Percentiles rank a stretch among this genome's conserved stretches.
phyloP scores from a whole-genome alignment of 768 basidiomycete genomes.

The Boletus rubropictus region DNA sequence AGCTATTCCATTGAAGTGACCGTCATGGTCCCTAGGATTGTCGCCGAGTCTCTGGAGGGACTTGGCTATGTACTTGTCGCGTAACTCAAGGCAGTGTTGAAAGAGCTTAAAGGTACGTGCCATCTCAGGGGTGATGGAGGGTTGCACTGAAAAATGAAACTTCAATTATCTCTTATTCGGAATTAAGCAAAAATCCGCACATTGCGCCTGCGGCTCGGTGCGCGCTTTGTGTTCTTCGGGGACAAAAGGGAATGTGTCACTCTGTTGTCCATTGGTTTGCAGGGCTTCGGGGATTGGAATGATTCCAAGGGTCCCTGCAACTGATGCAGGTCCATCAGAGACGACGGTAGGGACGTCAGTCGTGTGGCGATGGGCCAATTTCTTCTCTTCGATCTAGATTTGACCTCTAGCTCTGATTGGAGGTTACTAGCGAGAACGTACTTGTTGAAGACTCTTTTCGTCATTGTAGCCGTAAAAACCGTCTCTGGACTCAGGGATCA shows the following conservation, averaged over 20 bases:
- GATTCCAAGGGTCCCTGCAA: constrained; percentile 38
- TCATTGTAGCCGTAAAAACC: constrained; percentile 78
- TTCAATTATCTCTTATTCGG: constrained; percentile 3
- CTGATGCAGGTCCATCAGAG: constrained; percentile 27
- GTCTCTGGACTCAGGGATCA: constrained; percentile 50
- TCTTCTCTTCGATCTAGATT: constrained; percentile 67
- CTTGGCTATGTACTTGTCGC: constrained; percentile 90
- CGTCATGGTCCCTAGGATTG: constrained; percentile 90
- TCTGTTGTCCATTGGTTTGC: constrained; percentile 16
- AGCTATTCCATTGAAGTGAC: constrained; percentile 62
- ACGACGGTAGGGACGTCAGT: constrained; percentile 43
- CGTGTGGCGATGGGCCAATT: constrained; percentile 56
- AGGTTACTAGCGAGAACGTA: constrained; percentile 32
- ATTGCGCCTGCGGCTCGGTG: constrained; percentile 29
- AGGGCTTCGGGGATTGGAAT: constrained; percentile 30
- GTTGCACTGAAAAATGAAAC: constrained; percentile 14
- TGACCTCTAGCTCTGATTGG: constrained; percentile 1
- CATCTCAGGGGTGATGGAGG: constrained; percentile 38
- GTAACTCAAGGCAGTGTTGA: constrained; percentile 79
- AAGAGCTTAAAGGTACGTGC: constrained; percentile 62
- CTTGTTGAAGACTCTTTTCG: constrained; percentile 71
- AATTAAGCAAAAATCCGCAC: constrained; percentile 16
- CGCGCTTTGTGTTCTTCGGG: constrained; percentile 36
- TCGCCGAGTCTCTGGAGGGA: constrained; percentile 92
- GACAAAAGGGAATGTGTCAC: constrained; percentile 15